Conservation (phyloP, 257 asterid genomes). For the Nicotiana obtusifolia region DNA sequence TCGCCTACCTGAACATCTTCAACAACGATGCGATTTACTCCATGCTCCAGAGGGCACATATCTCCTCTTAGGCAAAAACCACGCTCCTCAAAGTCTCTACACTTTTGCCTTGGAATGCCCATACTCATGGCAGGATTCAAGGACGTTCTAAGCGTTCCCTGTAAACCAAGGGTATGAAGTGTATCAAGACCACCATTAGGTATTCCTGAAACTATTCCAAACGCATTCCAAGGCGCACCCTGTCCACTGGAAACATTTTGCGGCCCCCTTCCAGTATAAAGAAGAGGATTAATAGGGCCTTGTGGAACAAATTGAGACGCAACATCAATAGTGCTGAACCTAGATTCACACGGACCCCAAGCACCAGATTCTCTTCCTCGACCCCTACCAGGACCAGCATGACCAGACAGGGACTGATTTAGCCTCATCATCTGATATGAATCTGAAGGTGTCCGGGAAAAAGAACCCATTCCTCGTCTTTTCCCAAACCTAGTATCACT, state of each 20-base stretch:
- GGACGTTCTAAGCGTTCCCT: slow-evolving; percentile 61
- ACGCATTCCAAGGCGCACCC: slow-evolving; percentile 61
- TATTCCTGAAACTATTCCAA: slow-evolving; percentile 76
- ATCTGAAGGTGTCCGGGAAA: slow-evolving; percentile 59
- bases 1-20: slow-evolving; percentile 95
- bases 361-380: slow-evolving; percentile 66
- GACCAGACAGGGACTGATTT: slow-evolving; percentile 50
- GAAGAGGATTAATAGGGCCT: slow-evolving; percentile 50
- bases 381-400: slow-evolving; percentile 53
- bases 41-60: slow-evolving; percentile 99
- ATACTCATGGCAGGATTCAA: slow-evolving; percentile 54
- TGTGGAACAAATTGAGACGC: slow-evolving; percentile 63
- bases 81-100: slow-evolving; percentile 98
- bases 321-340: slow-evolving; percentile 68
- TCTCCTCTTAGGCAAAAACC: slow-evolving; percentile 99
- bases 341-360: slow-evolving; percentile 68
- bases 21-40: slow-evolving; percentile 89
- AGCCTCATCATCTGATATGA: slow-evolving; percentile 49
- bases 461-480: slow-evolving; percentile 50
- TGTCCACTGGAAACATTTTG: slow-evolving; percentile 52
- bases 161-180: slow-evolving; percentile 67
- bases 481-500: slow-evolving; percentile 61
- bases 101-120: slow-evolving; percentile 72
- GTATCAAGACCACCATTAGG: slow-evolving; percentile 77
- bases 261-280: slow-evolving; percentile 76